phyloP scores from a whole-genome alignment of 148 eudicot genomes.

The Salicornia ramosissima region DNA sequence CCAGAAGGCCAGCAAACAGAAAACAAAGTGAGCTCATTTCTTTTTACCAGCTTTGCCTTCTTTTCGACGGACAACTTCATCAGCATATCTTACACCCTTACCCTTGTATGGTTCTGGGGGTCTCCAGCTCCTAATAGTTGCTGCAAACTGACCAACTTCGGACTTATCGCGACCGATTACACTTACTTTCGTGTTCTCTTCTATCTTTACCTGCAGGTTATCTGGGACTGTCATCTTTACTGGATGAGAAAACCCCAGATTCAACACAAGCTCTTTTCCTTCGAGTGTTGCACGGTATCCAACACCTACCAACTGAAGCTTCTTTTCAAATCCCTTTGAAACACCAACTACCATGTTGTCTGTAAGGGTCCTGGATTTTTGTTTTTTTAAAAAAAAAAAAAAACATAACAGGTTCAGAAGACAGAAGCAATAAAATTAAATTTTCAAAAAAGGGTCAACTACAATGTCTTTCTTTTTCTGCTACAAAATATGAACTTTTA shows the following conservation, averaged over 20 bases:
- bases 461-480: no score
- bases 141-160: conserved; percentile 82
- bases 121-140: conserved; percentile 84
- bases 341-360: conserved; percentile 92
- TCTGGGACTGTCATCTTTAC: conserved; percentile 71
- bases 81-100: conserved; percentile 84
- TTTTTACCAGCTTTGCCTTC: conserved; percentile 99
- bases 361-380: conserved; percentile 94
- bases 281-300: conserved; percentile 89
- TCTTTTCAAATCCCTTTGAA: conserved; percentile 87
- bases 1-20: conserved; percentile 3
- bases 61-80: conserved; percentile 74
- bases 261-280: conserved; percentile 67
- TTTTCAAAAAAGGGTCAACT: not conserved
- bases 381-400: no score
- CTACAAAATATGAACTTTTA: not conserved
- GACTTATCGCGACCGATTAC: conserved; percentile 82
- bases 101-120: conserved; percentile 99
- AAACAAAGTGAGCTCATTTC: conserved; percentile 36
- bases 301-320: conserved; percentile 73
- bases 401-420: conserved; percentile 1
- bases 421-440: not conserved
- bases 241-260: conserved; percentile 89
- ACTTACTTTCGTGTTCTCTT: conserved; percentile 66
- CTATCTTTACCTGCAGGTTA: conserved; percentile 67